A percentile compares a stretch with the other conserved stretches of the same genome.
These are phyloP conservation scores for Candida multigemmis DNA, from an alignment of 805 yeast genomes.

Conservation along the genomic window DNA sequence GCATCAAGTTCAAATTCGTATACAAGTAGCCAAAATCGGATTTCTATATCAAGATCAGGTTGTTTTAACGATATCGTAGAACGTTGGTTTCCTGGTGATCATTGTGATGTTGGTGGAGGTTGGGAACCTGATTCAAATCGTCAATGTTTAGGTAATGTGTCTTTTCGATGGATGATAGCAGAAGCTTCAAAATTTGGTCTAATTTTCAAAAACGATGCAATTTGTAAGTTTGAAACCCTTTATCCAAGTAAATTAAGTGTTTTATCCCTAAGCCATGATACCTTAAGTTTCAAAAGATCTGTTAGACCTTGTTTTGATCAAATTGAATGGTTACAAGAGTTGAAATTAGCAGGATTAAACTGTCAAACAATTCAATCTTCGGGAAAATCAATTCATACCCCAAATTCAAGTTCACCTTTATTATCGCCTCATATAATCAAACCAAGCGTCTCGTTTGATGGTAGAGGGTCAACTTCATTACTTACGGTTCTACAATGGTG, in stretches of 20 bases:
- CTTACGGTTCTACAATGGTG: constrained; percentile 42
- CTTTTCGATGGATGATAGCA: constrained; percentile 54
- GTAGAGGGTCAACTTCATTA: constrained; percentile 24
- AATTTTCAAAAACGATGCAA: constrained; percentile 28
- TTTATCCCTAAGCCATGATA: constrained; percentile 45
- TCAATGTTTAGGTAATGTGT: constrained; percentile 36
- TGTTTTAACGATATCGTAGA: constrained; percentile 32
- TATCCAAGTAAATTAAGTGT: constrained; percentile 33
- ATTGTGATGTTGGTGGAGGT: constrained; percentile 64
- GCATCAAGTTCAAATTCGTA: too few relatives aligned
- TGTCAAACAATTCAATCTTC: constrained; percentile 2
- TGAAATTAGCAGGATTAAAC: not conserved
- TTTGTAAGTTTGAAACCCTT: constrained; percentile 30
- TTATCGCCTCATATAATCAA: not conserved
- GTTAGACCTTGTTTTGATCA: not conserved
- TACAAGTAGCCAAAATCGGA: not conserved
- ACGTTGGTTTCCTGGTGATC: constrained; percentile 63
- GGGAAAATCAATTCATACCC: constrained; percentile 8
- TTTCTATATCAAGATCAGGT: not conserved
- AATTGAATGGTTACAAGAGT: not conserved
- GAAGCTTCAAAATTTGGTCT: constrained; percentile 47
- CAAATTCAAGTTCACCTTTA: not conserved
- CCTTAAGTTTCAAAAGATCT: constrained; percentile 16
- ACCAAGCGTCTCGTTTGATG: too few relatives aligned
- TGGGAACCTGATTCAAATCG: constrained; percentile 42